phyloP scores from a whole-genome alignment of 106 monocot species.

The Narthecium ossifragum region DNA sequence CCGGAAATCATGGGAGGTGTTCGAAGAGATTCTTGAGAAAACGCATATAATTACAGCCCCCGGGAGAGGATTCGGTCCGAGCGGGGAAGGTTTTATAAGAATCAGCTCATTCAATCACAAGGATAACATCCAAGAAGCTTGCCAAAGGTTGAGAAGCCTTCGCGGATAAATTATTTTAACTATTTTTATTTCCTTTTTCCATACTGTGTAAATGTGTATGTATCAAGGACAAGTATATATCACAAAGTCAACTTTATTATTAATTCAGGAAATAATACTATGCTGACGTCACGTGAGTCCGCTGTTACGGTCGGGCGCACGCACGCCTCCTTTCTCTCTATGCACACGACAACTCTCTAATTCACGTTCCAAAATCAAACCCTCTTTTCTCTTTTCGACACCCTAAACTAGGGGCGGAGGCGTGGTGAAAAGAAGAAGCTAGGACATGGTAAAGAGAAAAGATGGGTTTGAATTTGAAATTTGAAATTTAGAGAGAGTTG shows the following conservation, averaged over 20 bases:
- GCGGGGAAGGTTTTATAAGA: conserved; percentile 74
- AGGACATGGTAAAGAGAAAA: no score
- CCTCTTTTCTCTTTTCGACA: no score
- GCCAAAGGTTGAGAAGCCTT: conserved; percentile 25
- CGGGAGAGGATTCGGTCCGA: conserved; percentile 77
- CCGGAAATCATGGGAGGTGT: conserved; percentile 66
- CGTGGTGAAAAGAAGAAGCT: no score
- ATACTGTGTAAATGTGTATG: neutral
- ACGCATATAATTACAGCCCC: conserved; percentile 68
- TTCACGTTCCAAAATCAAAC: no score
- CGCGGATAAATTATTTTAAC: conserved; percentile 15
- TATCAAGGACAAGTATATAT: neutral
- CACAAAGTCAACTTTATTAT: neutral
- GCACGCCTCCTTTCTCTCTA: no score
- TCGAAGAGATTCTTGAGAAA: conserved; percentile 72
- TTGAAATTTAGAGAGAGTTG: no score
- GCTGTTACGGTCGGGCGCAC: no score
- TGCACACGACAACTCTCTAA: no score
- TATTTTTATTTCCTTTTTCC: neutral
- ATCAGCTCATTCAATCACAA: conserved; percentile 45
- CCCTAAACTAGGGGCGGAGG: no score
- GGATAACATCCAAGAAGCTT: conserved; percentile 47
- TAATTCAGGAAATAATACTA: neutral
- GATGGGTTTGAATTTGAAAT: no score
- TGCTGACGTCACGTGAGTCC: no score